Conservation (phyloP, 78 protist species). For the Dictyostelium brefeldianum region DNA sequence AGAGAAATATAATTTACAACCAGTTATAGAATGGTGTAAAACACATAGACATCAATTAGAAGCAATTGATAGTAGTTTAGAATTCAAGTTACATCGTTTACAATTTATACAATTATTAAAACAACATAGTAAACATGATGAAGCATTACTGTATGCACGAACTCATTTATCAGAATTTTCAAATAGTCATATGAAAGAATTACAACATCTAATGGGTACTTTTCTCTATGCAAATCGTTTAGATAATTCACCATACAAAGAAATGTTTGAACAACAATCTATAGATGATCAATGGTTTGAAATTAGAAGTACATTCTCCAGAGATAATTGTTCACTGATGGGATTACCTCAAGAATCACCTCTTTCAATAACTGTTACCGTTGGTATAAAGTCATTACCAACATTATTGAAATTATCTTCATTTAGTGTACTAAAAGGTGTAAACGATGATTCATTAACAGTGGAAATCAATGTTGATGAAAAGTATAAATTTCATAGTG, state of each 20-base stretch:
- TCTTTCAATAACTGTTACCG: slow-evolving; percentile 51
- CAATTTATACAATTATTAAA: slow-evolving; percentile 44
- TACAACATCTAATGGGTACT: slow-evolving; percentile 78
- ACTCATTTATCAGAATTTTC: slow-evolving; percentile 30
- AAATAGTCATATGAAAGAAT: slow-evolving; percentile 45
- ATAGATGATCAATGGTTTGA: slow-evolving; percentile 64
- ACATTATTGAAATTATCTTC: slow-evolving; percentile 71
- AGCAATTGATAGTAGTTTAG: slow-evolving; percentile 56
- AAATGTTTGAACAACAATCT: background rate
- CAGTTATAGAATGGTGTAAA: slow-evolving; percentile 72
- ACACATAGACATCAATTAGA: background rate
- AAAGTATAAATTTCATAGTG: slow-evolving; percentile 78
- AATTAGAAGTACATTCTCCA: slow-evolving; percentile 22
- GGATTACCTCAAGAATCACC: slow-evolving; percentile 75
- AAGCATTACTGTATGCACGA: slow-evolving; percentile 77
- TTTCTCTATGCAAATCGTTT: slow-evolving; percentile 63
- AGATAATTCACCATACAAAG: slow-evolving; percentile 72
- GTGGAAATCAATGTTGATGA: slow-evolving; percentile 67
- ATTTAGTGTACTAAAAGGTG: slow-evolving; percentile 38
- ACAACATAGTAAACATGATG: background rate
- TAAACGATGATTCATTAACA: slow-evolving; percentile 62
- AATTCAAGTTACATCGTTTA: slow-evolving; percentile 77
- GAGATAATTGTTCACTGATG: slow-evolving; percentile 46
- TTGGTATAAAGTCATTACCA: slow-evolving; percentile 86
- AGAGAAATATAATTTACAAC: slow-evolving; percentile 26